These are phyloP conservation scores for Mrakia frigida DNA, from an alignment of 768 basidiomycete species.

Conservation along the genomic window DNA sequence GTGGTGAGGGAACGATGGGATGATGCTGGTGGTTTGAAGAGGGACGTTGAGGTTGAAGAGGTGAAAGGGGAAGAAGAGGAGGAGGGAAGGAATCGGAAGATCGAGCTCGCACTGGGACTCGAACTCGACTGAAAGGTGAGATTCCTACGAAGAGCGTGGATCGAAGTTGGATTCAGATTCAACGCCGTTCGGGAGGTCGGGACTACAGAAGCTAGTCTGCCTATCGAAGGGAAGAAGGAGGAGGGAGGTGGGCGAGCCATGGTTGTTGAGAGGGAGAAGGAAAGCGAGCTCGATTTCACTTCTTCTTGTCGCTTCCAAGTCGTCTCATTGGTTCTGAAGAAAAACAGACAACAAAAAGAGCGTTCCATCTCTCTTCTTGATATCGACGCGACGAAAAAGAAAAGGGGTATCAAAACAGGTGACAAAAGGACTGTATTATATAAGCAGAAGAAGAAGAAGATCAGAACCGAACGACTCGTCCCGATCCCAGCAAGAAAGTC, in stretches of 20 bases:
- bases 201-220: not conserved
- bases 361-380: too few relatives aligned
- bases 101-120: not conserved
- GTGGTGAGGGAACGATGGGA: not conserved
- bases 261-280: not conserved
- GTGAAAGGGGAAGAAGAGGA: not conserved
- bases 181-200: too few relatives aligned
- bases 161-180: not conserved
- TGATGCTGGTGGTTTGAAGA: too few relatives aligned
- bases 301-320: not conserved
- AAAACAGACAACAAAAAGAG: too few relatives aligned
- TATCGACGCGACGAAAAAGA: too few relatives aligned
- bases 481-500: not conserved
- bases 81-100: not conserved
- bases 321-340: too few relatives aligned
- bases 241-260: conserved; percentile 1
- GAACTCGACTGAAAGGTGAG: not conserved
- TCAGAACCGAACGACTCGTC: too few relatives aligned
- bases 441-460: too few relatives aligned
- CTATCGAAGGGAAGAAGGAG: not conserved
- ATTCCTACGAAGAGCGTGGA: not conserved
- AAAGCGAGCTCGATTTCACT: not conserved
- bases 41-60: too few relatives aligned
- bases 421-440: too few relatives aligned
- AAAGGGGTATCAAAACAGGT: too few relatives aligned